These are phyloP conservation scores for Wallacemonas rigidus DNA, from an alignment of 208 protist genomes.

Conservation along the genomic window DNA sequence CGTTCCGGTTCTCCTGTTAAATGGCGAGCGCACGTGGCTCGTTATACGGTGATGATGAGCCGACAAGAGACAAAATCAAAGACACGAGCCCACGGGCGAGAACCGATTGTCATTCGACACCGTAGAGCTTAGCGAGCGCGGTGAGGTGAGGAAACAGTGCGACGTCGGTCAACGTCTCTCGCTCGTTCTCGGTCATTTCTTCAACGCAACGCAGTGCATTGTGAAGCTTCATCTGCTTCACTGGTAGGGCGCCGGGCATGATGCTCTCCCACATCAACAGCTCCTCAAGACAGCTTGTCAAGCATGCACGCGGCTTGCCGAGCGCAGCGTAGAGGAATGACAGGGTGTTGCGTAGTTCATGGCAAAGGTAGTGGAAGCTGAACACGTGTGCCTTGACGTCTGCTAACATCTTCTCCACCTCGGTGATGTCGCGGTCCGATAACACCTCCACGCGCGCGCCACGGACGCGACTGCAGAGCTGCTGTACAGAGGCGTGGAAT, in stretches of 20 bases:
- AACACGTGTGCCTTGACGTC: slow-evolving; percentile 58
- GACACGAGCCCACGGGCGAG: not conserved
- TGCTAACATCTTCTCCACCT: slow-evolving; percentile 38
- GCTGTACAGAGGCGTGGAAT: slow-evolving; percentile 55
- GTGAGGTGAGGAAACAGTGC: slow-evolving; percentile 46
- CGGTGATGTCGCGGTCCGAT: slow-evolving; percentile 29
- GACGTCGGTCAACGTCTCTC: slow-evolving; percentile 8
- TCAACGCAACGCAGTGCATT: slow-evolving; percentile 62
- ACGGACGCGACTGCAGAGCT: slow-evolving; percentile 49
- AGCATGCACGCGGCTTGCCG: slow-evolving; percentile 34
- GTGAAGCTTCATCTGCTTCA: slow-evolving; percentile 81
- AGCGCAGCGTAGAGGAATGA: slow-evolving; percentile 85
- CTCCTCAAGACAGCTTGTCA: slow-evolving; percentile 64
- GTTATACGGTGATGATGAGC: too few relatives aligned
- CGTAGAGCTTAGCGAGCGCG: slow-evolving; percentile 57
- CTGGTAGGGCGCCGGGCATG: slow-evolving; percentile 74
- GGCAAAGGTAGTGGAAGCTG: slow-evolving; percentile 81
- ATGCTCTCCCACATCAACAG: slow-evolving; percentile 85
- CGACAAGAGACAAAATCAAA: not conserved
- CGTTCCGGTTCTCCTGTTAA: too few relatives aligned
- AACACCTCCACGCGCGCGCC: slow-evolving; percentile 39
- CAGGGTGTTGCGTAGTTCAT: slow-evolving; percentile 82
- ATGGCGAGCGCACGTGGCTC: too few relatives aligned
- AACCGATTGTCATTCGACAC: slow-evolving; percentile 22
- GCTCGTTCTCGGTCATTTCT: slow-evolving; percentile 14